Conservation (phyloP, 441 rosid species). For the Aleurites moluccanus region DNA sequence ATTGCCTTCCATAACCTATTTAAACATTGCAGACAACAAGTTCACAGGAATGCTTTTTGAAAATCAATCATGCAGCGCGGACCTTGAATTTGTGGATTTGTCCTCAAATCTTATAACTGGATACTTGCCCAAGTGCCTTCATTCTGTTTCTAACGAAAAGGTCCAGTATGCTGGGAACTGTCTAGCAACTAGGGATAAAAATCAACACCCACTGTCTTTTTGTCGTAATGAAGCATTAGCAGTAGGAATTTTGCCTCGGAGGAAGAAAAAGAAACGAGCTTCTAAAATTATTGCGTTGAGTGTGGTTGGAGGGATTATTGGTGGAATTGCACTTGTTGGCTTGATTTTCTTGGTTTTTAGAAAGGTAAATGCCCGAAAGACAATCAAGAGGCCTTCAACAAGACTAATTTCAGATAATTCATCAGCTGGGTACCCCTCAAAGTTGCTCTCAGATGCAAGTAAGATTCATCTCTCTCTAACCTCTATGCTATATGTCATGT, state of each 20-base stretch:
- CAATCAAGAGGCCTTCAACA: constrained; percentile 39
- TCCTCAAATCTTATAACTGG: constrained; percentile 90
- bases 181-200: constrained; percentile 43
- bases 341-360: constrained; percentile 46
- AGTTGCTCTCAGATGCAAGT: constrained; percentile 88
- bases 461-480: constrained; percentile 30
- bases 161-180: constrained; percentile 64
- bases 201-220: constrained; percentile 64
- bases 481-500: not conserved
- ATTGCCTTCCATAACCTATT: constrained; percentile 62
- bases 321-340: constrained; percentile 49
- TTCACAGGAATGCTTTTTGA: constrained; percentile 77
- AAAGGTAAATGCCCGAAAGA: constrained; percentile 37
- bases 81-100: constrained; percentile 61
- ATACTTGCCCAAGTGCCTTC: constrained; percentile 65
- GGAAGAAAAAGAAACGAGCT: constrained; percentile 34
- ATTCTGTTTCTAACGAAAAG: constrained; percentile 45
- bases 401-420: constrained; percentile 71
- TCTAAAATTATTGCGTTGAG: constrained; percentile 50
- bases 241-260: constrained; percentile 69
- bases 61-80: constrained; percentile 68
- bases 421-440: constrained; percentile 71
- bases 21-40: constrained; percentile 73
- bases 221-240: constrained; percentile 93
- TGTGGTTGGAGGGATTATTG: constrained; percentile 57